Evolutionary conservation across 345 rosid genomes (phyloP), one percentile per base, ranked within the genome.

Genomic region (Brassica carinata): DNA sequence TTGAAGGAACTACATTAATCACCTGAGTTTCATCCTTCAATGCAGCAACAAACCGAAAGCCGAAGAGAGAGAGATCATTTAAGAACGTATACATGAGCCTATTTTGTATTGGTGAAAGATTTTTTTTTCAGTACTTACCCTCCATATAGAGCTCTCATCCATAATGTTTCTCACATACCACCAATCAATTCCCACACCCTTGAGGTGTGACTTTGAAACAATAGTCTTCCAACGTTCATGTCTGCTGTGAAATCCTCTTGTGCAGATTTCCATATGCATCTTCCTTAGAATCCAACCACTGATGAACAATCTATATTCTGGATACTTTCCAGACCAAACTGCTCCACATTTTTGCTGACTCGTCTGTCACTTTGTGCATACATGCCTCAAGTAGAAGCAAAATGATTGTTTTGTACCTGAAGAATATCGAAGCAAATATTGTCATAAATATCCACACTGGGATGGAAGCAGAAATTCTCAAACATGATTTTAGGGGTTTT

Each of bases 141-240:
- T 90, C 99, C 98, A 83, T 86, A 91, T 67, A 92, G 91, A 4
- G 99, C 96, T 84, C 92, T 91, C 98, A 75, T 95, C 99, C 92
- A 95, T 90, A 76, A 93, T 89, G 77, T 93, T 93, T 73, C 93
- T 80, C 67, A 95, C 71, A 5, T 74, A 74, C 18, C 90, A 81
- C 97, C 97, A 93, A 77, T 88, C 91, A 5, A 23, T 23, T 23
- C 26, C 26, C 62, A 88, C 73, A 71, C 88, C 91, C 6, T 85
- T 86, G 18, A 88, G 83, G 81, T 95, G 92, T 61, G 92, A 86
- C 80, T 90, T 91, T 5, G 91, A 91, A 57, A 90, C 91, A 63
- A 95, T 87, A 1, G 86, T 77, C 27, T 88, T 79, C 99, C 97
- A 93, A 58, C 86, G 91, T 83, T 84, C 87, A 58, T 82, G 77